Conservation (phyloP, 805 yeast genomes). For the Komagataella populi region DNA sequence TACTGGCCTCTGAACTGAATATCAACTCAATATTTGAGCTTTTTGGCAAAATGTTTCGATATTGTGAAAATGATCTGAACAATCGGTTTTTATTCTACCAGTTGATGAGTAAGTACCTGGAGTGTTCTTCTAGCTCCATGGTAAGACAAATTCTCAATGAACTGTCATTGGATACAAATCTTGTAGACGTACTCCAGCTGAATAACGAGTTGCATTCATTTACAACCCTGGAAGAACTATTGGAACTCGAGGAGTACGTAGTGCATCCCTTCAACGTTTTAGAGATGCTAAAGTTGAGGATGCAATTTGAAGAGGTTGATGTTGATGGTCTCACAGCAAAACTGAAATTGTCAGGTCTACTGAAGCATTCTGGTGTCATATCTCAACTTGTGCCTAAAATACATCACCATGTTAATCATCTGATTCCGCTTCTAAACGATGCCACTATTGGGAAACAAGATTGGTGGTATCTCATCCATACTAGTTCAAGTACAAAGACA, state of each 20-base stretch:
- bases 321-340: not conserved
- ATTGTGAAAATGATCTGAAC: not conserved
- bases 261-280: not conserved
- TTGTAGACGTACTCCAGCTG: not conserved
- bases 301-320: not conserved
- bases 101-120: not conserved
- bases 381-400: not conserved
- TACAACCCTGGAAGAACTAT: not conserved
- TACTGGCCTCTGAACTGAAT: not conserved
- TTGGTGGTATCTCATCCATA: not conserved
- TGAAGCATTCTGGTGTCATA: not conserved
- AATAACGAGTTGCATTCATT: not conserved
- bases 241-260: not conserved
- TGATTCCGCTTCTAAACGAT: not conserved
- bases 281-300: not conserved
- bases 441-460: not conserved
- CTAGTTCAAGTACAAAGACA: not conserved
- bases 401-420: not conserved
- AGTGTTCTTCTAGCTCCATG: not conserved
- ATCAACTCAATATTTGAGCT: not conserved
- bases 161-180: not conserved
- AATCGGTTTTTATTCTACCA: not conserved
- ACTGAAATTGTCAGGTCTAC: not conserved
- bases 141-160: not conserved
- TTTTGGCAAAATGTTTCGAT: not conserved